Conservation (phyloP, 2,329 filamentous ascomycete genomes). For the Sarocladium brachiariae region DNA sequence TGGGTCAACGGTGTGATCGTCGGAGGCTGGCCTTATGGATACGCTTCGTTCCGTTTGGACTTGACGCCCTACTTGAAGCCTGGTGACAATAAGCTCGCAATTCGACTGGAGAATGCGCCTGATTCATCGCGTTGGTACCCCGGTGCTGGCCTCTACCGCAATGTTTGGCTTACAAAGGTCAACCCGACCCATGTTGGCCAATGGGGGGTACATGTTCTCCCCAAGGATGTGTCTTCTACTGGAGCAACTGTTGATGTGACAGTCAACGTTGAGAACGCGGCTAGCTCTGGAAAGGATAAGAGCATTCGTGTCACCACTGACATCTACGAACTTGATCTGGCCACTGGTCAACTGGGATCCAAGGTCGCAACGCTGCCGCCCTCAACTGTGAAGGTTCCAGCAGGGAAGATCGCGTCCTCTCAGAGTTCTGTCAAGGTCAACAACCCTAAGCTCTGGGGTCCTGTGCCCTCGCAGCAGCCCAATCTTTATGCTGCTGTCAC, state of each 20-base stretch:
- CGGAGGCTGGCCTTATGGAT: constrained; percentile 45
- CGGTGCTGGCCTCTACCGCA: constrained; percentile 46
- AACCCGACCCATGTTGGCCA: constrained; percentile 39
- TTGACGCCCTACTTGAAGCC: constrained; percentile 34
- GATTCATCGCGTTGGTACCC: constrained; percentile 48
- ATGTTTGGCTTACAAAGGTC: constrained; percentile 46
- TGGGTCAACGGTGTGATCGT: constrained; percentile 44
- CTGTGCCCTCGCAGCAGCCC: constrained; percentile 35
- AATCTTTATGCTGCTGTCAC: constrained; percentile 42
- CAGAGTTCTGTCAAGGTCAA: constrained; percentile 10
- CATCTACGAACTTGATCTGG: constrained; percentile 8
- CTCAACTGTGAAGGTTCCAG: constrained; percentile 1
- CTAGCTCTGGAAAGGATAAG: neutral
- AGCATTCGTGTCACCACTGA: constrained; percentile 7
- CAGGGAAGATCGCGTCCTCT: neutral
- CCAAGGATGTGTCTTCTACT: constrained; percentile 34
- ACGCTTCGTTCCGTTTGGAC: constrained; percentile 44
- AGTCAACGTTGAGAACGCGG: constrained; percentile 38
- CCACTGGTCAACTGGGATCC: neutral
- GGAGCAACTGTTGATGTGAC: constrained; percentile 37
- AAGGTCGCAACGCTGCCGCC: constrained; percentile 4
- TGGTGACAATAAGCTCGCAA: constrained; percentile 37
- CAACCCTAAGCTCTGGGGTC: constrained; percentile 41
- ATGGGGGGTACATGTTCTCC: constrained; percentile 42
- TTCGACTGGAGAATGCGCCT: constrained; percentile 42